Conservation (phyloP, 2,329 filamentous ascomycete genomes). For the Neonectria coccinea region DNA sequence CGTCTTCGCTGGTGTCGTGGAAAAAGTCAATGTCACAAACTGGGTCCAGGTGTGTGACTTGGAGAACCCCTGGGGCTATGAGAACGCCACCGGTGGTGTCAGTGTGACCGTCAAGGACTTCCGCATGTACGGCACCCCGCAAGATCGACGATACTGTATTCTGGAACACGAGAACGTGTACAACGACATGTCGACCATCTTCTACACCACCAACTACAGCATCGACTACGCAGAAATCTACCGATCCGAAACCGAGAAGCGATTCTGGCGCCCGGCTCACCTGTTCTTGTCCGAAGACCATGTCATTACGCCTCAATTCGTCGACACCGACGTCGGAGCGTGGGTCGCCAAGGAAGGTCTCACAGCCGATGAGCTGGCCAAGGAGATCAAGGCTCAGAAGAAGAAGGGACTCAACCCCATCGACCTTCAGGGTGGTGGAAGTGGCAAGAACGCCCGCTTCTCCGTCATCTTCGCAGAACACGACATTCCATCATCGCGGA, state of each 20-base stretch:
- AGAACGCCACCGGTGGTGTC: slow-evolving; percentile 4
- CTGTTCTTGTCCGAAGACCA: slow-evolving; percentile 35
- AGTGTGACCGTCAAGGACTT: slow-evolving; percentile 27
- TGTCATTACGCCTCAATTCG: slow-evolving; percentile 32
- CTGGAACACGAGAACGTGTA: slow-evolving; percentile 31
- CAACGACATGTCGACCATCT: slow-evolving; percentile 30
- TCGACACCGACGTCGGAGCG: slow-evolving; percentile 27
- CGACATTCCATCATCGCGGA: slow-evolving; percentile 6
- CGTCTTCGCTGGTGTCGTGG: slow-evolving; percentile 15
- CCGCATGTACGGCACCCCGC: slow-evolving; percentile 30
- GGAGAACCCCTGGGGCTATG: slow-evolving; percentile 1
- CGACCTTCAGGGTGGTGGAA: slow-evolving; percentile 33
- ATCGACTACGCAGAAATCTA: slow-evolving; percentile 1
- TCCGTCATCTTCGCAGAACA: slow-evolving; percentile 32
- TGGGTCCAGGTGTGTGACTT: slow-evolving; percentile 32
- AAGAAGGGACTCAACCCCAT: slow-evolving; percentile 10
- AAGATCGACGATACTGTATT: slow-evolving; percentile 33
- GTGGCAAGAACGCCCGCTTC: slow-evolving; percentile 16
- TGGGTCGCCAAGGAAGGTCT: slow-evolving; percentile 26
- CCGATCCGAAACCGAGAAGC: slow-evolving; percentile 24
- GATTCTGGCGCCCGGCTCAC: slow-evolving; percentile 31
- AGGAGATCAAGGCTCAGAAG: slow-evolving; percentile 7
- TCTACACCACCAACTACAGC: background rate
- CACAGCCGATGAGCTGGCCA: slow-evolving; percentile 7
- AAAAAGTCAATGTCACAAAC: slow-evolving; percentile 4